Percentiles rank a stretch among this genome's conserved stretches.
Conservation (phyloP, 78 protist genomes). For the Polysphondylium violaceum region DNA sequence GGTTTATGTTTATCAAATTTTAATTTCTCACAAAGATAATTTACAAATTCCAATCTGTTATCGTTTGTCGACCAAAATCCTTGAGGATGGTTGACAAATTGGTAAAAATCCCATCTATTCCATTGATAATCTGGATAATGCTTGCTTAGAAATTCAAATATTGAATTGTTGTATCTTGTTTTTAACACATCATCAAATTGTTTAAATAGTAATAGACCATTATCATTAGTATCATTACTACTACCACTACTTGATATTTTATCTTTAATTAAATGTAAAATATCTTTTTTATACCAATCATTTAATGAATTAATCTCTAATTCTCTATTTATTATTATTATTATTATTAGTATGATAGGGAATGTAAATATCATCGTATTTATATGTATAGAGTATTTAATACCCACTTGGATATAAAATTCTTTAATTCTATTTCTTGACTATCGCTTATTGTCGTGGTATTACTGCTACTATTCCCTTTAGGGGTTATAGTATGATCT, state of each 20-base stretch:
- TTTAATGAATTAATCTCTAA: not conserved
- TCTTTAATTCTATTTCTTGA: too few relatives aligned
- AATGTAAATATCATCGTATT: too few relatives aligned
- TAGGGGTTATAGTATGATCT: too few relatives aligned
- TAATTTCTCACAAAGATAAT: not conserved
- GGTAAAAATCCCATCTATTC: not conserved
- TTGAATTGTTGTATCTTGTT: not conserved
- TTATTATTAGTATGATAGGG: too few relatives aligned
- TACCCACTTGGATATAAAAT: too few relatives aligned
- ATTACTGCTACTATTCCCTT: too few relatives aligned
- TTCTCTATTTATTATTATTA: not conserved
- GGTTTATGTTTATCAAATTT: not conserved
- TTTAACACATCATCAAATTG: not conserved
- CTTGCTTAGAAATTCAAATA: not conserved
- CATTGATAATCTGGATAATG: conserved; percentile 1
- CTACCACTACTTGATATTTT: not conserved
- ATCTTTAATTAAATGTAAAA: not conserved
- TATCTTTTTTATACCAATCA: conserved; percentile 10
- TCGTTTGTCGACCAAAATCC: not conserved
- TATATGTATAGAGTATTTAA: too few relatives aligned
- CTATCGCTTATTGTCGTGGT: too few relatives aligned
- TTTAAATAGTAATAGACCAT: not conserved
- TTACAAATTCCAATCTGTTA: not conserved
- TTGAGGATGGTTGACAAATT: not conserved
- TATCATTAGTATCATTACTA: too few relatives aligned